Evolutionary conservation across 306 rosid species (phyloP), one percentile per base, ranked within the genome.

Genomic region (Abrus pulchellus): DNA sequence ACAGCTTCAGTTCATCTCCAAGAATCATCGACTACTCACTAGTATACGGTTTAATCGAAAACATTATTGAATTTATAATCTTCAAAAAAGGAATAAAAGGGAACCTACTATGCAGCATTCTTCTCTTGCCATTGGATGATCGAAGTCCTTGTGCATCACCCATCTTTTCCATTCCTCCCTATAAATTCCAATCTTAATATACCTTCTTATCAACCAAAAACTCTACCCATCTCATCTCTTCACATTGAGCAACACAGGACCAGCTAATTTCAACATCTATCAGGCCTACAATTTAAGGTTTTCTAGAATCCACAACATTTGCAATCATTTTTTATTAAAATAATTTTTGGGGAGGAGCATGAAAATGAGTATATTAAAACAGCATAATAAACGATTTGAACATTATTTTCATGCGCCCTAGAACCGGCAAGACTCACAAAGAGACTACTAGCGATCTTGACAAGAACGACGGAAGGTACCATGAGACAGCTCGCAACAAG

Each of bases 401-500:
- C 71, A 78, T 82, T 78, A 78, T 82, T 78, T n/a, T 57, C 70
- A 63, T 55, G 84, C 38, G 61, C 84, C 96, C 98, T 91, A 89
- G 87, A 86, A 87, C 87, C 85, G 85, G 90, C 89, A 93, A 90
- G 94, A 91, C 99, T 96, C 99, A 93, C 97, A 90, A 96, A 95
- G 92, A 87, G 61, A 96, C 89, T 88, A 96, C 84, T 96, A 92
- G 99, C 98, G 97, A 96, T 92, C 98, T 85, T 87, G 98, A 96
- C 97, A 93, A 93, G 99, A 78, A 80, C 97, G 97, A 86, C 91
- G 82, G 94, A 96, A 90, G 97, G 93, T 96, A 92, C 99, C 99
- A 78, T 93, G 89, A 72, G 97, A 90, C 92, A 93, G 82, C 94
- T 90, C 97, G 86, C 97, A 90, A 56, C 68, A 93, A 84, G 96